Percentiles rank a stretch among this genome's conserved stretches.
phyloP scores from a whole-genome alignment of 2,329 filamentous ascomycete species.

The Penicillium brasilianum region DNA sequence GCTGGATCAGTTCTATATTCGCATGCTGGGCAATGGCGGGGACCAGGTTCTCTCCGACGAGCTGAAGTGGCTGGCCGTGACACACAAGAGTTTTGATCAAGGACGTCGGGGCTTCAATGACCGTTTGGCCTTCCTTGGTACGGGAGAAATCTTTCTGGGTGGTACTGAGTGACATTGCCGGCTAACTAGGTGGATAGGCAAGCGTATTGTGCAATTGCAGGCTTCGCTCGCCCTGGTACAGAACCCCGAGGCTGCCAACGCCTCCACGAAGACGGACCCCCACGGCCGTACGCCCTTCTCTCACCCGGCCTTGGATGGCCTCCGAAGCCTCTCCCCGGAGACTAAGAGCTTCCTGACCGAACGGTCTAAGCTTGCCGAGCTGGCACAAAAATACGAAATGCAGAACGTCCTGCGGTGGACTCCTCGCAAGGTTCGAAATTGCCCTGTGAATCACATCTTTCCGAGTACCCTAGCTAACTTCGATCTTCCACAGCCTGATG shows the following conservation, averaged over 20 bases:
- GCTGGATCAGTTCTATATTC: slow-evolving; percentile 78
- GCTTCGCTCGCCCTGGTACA: slow-evolving; percentile 66
- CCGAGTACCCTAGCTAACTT: slow-evolving; percentile 9
- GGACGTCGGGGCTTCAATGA: slow-evolving; percentile 94
- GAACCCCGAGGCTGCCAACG: slow-evolving; percentile 45
- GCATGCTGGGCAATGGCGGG: slow-evolving; percentile 74
- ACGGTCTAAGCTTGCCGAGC: slow-evolving; percentile 66
- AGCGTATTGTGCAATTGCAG: slow-evolving; percentile 68
- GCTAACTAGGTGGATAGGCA: slow-evolving; percentile 52
- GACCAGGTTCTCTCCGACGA: slow-evolving; percentile 81
- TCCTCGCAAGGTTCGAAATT: slow-evolving; percentile 71
- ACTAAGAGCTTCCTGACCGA: slow-evolving; percentile 67
- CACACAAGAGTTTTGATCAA: slow-evolving; percentile 98
- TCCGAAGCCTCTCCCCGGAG: slow-evolving; percentile 70
- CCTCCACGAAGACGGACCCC: slow-evolving; percentile 49
- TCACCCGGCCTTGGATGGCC: slow-evolving; percentile 71
- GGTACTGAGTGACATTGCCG: background rate
- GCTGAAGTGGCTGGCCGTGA: slow-evolving; percentile 94
- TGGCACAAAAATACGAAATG: slow-evolving; percentile 75
- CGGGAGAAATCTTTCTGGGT: slow-evolving; percentile 21
- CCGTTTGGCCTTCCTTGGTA: slow-evolving; percentile 85
- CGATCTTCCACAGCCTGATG: slow-evolving; percentile 57
- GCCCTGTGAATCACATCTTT: slow-evolving; percentile 16
- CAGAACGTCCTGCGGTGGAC: slow-evolving; percentile 83
- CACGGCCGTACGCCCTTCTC: slow-evolving; percentile 68